Percentiles rank a stretch among this genome's conserved stretches.
These are phyloP conservation scores for Peterozyma xylosa DNA, from an alignment of 805 yeast species.

Conservation along the genomic window DNA sequence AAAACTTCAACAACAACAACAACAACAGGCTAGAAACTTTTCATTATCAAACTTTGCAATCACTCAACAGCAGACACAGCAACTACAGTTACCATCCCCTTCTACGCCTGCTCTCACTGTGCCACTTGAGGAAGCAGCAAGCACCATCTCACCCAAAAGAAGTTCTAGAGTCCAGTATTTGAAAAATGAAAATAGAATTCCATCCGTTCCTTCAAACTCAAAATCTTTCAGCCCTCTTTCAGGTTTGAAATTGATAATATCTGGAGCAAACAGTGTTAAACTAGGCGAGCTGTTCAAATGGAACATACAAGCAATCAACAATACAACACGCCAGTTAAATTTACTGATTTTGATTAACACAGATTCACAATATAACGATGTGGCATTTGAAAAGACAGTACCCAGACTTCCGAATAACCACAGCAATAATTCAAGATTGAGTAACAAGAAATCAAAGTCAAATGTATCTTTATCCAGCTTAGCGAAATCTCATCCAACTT, in stretches of 20 bases:
- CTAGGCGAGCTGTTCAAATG: constrained; percentile 57
- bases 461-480: constrained; percentile 14
- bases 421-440: background rate
- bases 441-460: constrained; percentile 3
- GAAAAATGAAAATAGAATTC: too few species aligned
- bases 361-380: constrained; percentile 26
- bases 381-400: constrained; percentile 24
- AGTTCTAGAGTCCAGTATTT: too few species aligned
- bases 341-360: constrained; percentile 36
- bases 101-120: too few species aligned
- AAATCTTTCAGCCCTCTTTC: constrained; percentile 8
- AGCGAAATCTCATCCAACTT: constrained; percentile 16
- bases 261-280: constrained; percentile 53
- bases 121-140: too few species aligned
- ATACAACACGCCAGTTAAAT: constrained; percentile 40
- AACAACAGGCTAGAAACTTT: constrained; percentile 1
- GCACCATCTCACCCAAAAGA: too few species aligned
- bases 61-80: constrained; percentile 12
- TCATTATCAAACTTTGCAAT: constrained; percentile 18
- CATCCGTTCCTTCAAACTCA: too few species aligned
- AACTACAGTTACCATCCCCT: too few species aligned
- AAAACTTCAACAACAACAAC: background rate
- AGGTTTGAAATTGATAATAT: constrained; percentile 44
- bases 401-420: constrained; percentile 22
- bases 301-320: constrained; percentile 61